A percentile compares a stretch with the other conserved stretches of the same genome.
Evolutionary conservation across 75 land plant species (phyloP).

Genomic region (Pinus albicaulis): DNA sequence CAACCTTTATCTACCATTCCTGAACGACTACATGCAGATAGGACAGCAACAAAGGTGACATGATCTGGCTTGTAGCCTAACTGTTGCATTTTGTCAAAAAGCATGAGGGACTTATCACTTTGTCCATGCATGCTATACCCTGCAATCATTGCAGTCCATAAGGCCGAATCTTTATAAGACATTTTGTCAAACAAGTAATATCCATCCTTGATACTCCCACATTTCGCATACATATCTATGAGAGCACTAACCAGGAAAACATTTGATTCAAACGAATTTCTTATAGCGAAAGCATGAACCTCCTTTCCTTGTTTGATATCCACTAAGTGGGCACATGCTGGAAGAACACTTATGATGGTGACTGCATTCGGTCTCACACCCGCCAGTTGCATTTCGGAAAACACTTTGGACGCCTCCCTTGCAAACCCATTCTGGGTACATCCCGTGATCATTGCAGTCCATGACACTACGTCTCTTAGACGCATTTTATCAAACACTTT

Average conservation of each 20-base stretch:
- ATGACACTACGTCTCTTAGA: conserved; percentile 7
- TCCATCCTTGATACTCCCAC: conserved; percentile 7
- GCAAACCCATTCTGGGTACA: neutral
- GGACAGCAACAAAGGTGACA: neutral
- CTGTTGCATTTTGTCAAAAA: neutral
- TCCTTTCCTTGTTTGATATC: neutral
- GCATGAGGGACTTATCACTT: neutral
- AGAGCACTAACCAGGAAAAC: neutral
- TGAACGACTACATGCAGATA: neutral
- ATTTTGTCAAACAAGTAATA: neutral
- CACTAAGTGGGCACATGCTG: conserved; percentile 5
- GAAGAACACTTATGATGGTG: neutral
- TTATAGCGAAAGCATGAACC: neutral
- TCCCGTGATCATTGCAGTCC: conserved; percentile 9
- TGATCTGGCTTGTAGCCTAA: neutral
- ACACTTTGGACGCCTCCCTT: conserved; percentile 1
- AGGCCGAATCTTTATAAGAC: neutral
- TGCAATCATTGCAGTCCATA: neutral
- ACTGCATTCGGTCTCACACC: neutral
- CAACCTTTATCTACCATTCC: neutral
- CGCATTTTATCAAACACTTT: conserved; percentile 4
- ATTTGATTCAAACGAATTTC: conserved; percentile 8
- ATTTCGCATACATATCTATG: conserved; percentile 13
- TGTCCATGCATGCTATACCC: neutral
- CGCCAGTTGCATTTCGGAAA: conserved; percentile 8